Evolutionary conservation across 1,284 basidiomycete species (phyloP), one percentile per base, ranked within the genome.

Genomic region (Puccinia horiana): DNA sequence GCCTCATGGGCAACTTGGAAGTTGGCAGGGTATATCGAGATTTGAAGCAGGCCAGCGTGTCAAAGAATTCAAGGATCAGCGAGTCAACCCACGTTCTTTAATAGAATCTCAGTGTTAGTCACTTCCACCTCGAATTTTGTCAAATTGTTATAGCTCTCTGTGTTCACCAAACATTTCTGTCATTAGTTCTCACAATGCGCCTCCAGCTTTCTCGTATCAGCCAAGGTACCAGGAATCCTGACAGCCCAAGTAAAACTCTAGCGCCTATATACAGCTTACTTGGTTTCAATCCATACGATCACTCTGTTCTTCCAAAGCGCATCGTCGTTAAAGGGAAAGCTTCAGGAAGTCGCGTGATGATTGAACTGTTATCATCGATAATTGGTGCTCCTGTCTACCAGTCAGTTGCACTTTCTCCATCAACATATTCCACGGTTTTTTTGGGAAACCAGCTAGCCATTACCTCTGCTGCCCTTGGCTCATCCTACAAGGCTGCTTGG

Each of bases 1-100:
- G 83, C 89, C 94, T 8, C 93, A 94, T 86, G 91, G 90, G 29
- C 93, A 94, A 84, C 89, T 89, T 77, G 91, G 90, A 85, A 91
- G 92, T 0, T 89, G 91, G 91, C 83, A 93, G 85, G 93, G 93
- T n/a, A 93, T 94, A 84, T 93, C 91, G 86, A 91, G 93, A 35
- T 94, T 94, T 87, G 93, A 94, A 86, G 93, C 91, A 0, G 93
- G 93, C 11, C 90, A 93, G 85, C 93, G 93, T 86, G 93, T 93
- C 70, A 91, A 91, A 84, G 93, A 94, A 86, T 94, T 94, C 87
- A 90, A 92, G 40, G 93, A 94, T 86, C 90, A 93, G 42, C 91
- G 93, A 54, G 92, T 92, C 18, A 94, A 94, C 87, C 93, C 93
- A 0, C 90, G 93, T 26, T 70, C 77, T 32, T 70, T 80, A 47